Base-by-base conservation (phyloP, 805 yeast genomes). In the Dipodascus albidus region DNA sequence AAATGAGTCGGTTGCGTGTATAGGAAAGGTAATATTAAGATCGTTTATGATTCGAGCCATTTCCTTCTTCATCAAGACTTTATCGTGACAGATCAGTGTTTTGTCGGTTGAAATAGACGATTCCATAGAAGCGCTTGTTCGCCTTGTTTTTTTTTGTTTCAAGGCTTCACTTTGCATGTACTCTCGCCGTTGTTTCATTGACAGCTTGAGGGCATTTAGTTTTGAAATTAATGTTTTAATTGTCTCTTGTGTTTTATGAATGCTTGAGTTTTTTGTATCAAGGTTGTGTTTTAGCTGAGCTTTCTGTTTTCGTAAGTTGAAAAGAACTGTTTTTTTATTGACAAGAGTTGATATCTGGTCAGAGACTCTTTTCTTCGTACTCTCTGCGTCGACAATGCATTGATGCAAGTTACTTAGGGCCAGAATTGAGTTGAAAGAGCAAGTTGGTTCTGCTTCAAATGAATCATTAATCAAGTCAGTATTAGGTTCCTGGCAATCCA, bases 21-120 rank as follows among this genome's bases (percentile, higher is more conserved):
- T 65, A 14, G 70, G 70, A 56, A 66, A 67, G 1, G 65, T 59
- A 20, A 54, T 57, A 44, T 59, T 59, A 44, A 70, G 55, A 23
- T 57, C 57, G 15, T 48, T 42, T 11, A 67, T 66, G 3, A 70
- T 60, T 20, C 73, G 58, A 19, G 62, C 55, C 38, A 58, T 65
- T 38, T 62, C 61, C 1, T 19, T 17, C 4, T 24, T 23, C 8
- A 53, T 50, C 17, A 48, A 23, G 8, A 19, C 14, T 22, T 47
- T 14, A 9, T 22, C 49, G n/a, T 21, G 31, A 15, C 31, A 8
- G 14, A 27, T 15, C 22, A 22, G 27, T 3, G 23, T 47, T 9
- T 15, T 17, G 24, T 31, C 44, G n/a, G 20, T 50, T 31, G 27
- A 35, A 17, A n/a, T 50, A 8, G 19, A 11, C 21, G 50, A 19